Evolutionary conservation across 768 basidiomycete genomes (phyloP), one percentile per base, ranked within the genome.

Genomic region (Podaxis mareebaensis): DNA sequence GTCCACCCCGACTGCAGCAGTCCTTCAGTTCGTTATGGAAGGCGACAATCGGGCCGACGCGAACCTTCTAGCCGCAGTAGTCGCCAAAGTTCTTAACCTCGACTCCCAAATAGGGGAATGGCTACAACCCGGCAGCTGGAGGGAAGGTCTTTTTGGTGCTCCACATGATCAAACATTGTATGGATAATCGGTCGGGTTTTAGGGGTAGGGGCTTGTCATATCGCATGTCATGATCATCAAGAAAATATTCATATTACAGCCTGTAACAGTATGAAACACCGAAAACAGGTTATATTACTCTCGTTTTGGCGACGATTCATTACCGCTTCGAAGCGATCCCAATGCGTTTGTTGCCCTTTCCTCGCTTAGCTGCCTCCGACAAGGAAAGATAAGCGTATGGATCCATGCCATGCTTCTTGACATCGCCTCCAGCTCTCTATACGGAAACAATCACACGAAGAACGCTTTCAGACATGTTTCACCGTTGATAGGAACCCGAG

Each of bases 401-500:
- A 72, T 97, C 95, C 58, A 93, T 75, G 15, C 90, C 90, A 46
- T 86, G 85, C 73, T 86, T 92, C 76, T 94, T 96, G 73, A 97
- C 80, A 72, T 99, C 97, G 7, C 97, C 97, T 36, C 92, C 93
- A 24, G 96, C 97, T 79, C 88, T 92, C 96, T 99, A 74, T 58
- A 66, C 46, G 44, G 26, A 44, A 59, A 60, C 52, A 67, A 53
- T 39, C 46, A 46, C n/a, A 48, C 30, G n/a, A 22, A 17, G n/a
- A 22, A 46, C 33, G 3, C 33, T 46, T 40, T 58, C n/a, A 30
- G 24, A 42, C 3, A 36, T 58, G 58, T 13, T 26, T 49, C 53
- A 39, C 33, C 54, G 10, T 22, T 42, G 13, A 60, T 11, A 64
- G 60, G 48, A 44, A 51, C 5, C 46, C 44, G 15, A 51, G 20